phyloP scores from a whole-genome alignment of 2,329 filamentous ascomycete genomes.

The Fonsecaea erecta region DNA sequence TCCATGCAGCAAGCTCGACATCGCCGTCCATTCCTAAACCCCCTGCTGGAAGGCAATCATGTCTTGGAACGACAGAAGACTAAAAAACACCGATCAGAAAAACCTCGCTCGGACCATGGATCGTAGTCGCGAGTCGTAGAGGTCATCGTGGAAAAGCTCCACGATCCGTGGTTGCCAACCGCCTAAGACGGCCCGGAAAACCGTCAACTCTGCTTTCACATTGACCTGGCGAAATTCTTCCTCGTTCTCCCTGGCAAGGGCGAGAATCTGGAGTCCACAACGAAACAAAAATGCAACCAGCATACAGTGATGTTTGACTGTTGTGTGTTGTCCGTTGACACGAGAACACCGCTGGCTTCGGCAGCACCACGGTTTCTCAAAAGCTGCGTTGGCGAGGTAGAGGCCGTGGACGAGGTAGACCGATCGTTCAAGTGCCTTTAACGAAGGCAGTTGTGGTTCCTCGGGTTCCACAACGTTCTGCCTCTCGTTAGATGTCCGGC shows the following conservation, averaged over 20 bases:
- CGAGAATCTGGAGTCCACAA: slow-evolving; percentile 10
- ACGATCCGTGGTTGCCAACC: background rate
- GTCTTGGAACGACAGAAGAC: background rate
- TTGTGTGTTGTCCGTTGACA: slow-evolving; percentile 11
- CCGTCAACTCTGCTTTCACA: background rate
- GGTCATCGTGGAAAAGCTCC: background rate
- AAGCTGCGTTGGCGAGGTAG: slow-evolving; percentile 11
- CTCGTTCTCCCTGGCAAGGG: background rate
- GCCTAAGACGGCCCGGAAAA: background rate
- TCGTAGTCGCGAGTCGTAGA: background rate
- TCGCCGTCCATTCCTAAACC: background rate
- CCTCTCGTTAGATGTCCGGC: background rate
- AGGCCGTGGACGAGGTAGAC: slow-evolving; percentile 11
- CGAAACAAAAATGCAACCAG: slow-evolving; percentile 8
- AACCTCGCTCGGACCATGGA: background rate
- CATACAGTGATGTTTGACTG: slow-evolving; percentile 2
- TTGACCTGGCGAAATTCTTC: background rate
- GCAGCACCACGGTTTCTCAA: slow-evolving; percentile 15
- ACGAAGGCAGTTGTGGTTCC: background rate
- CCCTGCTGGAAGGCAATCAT: background rate
- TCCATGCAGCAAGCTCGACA: too few relatives aligned
- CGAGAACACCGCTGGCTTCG: background rate
- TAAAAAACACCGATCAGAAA: background rate
- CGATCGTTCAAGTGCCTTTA: slow-evolving; percentile 13
- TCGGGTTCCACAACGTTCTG: background rate